phyloP scores from a whole-genome alignment of 2,329 filamentous ascomycete species.

The Tolypocladium tropicale region DNA sequence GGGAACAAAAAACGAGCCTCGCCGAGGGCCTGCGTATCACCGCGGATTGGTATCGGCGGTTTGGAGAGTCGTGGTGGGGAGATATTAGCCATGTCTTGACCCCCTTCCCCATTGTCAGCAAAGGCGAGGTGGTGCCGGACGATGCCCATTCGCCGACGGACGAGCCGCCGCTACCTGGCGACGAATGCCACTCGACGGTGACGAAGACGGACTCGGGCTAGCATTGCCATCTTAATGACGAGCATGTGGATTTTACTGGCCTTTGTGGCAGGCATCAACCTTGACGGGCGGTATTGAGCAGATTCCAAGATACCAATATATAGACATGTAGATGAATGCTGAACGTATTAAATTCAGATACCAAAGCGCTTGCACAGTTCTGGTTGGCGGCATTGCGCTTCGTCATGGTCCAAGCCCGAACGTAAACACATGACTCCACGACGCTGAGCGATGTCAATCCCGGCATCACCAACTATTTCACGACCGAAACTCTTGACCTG shows the following conservation, averaged over 20 bases:
- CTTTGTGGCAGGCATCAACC: too few relatives aligned
- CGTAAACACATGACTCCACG: too few relatives aligned
- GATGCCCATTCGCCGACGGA: slow-evolving; percentile 22
- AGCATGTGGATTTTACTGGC: neutral
- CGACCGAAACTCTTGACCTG: too few relatives aligned
- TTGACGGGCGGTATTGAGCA: neutral
- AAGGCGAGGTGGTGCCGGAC: slow-evolving; percentile 44
- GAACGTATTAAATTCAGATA: neutral
- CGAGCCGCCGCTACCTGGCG: slow-evolving; percentile 17
- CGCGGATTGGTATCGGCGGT: slow-evolving; percentile 59
- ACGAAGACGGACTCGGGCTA: neutral
- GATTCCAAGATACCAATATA: neutral
- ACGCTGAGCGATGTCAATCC: too few relatives aligned
- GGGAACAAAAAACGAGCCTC: slow-evolving; percentile 58
- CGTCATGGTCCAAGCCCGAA: too few relatives aligned
- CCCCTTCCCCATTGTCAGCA: slow-evolving; percentile 53
- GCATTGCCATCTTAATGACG: neutral
- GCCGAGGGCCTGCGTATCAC: slow-evolving; percentile 52
- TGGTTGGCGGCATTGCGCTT: neutral
- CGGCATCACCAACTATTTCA: too few relatives aligned
- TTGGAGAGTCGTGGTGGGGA: slow-evolving; percentile 62
- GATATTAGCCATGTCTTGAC: slow-evolving; percentile 59
- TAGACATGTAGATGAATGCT: neutral
- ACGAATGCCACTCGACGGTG: slow-evolving; percentile 5
- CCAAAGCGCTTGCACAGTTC: too few relatives aligned